Evolutionary conservation across 1,284 basidiomycete species (phyloP).

Genomic region (Boletus semigastroideus): DNA sequence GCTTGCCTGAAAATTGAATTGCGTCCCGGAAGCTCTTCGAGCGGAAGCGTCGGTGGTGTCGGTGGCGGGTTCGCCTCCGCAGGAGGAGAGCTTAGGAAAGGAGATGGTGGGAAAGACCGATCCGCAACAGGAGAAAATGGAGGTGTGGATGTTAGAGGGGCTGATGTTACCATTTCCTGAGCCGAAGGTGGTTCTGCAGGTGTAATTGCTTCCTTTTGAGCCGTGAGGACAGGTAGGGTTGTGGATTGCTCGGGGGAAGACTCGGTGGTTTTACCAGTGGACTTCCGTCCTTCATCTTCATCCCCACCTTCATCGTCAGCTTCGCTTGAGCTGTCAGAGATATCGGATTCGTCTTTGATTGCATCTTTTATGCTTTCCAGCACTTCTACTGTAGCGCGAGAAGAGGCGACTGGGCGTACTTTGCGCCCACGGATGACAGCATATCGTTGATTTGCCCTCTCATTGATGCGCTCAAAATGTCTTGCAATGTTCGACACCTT

Average conservation of each 20-base stretch:
- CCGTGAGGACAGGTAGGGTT: conserved; percentile 24
- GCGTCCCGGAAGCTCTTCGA: conserved; percentile 56
- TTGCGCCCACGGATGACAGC: conserved; percentile 83
- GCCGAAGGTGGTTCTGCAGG: conserved; percentile 10
- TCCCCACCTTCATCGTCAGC: conserved; percentile 86
- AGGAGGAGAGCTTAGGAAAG: conserved; percentile 45
- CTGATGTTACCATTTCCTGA: conserved; percentile 17
- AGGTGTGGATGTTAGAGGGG: conserved; percentile 26
- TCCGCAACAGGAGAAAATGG: conserved; percentile 31
- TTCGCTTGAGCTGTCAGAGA: conserved; percentile 78
- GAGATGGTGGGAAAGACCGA: conserved; percentile 53
- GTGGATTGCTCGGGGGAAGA: conserved; percentile 38
- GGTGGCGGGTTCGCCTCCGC: conserved; percentile 41
- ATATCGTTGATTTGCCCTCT: conserved; percentile 68
- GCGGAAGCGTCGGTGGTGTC: conserved; percentile 55
- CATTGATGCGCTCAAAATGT: conserved; percentile 74
- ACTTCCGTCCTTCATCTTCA: conserved; percentile 53
- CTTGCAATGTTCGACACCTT: conserved; percentile 77
- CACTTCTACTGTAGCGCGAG: conserved; percentile 88
- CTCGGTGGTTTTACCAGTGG: conserved; percentile 31
- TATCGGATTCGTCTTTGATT: conserved; percentile 83
- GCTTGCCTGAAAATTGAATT: conserved; percentile 80
- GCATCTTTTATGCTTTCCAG: conserved; percentile 92
- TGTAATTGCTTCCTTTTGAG: conserved; percentile 9
- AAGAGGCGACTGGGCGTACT: conserved; percentile 90